Evolutionary conservation across 441 rosid species (phyloP), one percentile per base, ranked within the genome.

Genomic region (Kokia cookei): DNA sequence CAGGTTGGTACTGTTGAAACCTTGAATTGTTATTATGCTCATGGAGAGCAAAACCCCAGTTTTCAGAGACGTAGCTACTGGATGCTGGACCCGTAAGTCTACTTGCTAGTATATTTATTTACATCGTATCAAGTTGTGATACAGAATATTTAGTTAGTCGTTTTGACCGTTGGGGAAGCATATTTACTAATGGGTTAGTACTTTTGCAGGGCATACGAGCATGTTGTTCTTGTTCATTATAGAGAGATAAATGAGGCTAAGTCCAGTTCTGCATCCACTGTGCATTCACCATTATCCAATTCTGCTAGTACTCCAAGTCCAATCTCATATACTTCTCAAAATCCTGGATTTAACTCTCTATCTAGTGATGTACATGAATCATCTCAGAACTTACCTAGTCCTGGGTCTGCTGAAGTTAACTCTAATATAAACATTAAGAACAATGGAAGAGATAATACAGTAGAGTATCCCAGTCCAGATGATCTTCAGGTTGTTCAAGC

Each of bases 41-140:
- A 90, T 82, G 98, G 98, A 74, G 99, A 92, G 84, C 81, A 83
- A 9, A 90, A 87, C 42, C 90, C 92, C 14, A 80, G 37, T 73
- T 96, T 96, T 76, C 96, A 87, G 81, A 90, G 98, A 65, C 97
- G 99, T 50, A 90, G 92, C 93, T 96, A 84, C 82, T 96, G 98
- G 99, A 96, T 96, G 88, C 86, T 93, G 76, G 94, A 96, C 71
- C 86, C 86, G 99, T 96, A 82, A 89, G 97, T 89, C 10, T 75
- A 17, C 68, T 73, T 19, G 22, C 69, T 75, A 35, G 55, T 4
- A 7, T 67, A 45, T 47, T 59, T 35, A 47, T 11, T 58, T 60
- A 48, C 24, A 53, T 43, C 55, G 70, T 74, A 63, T 62, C 43
- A 22, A 73, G 70, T 81, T 47, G 69, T 69, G 51, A 60, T 48